Conservation (phyloP, 106 monocot species). For the Dendrobium chrysotoxum region DNA sequence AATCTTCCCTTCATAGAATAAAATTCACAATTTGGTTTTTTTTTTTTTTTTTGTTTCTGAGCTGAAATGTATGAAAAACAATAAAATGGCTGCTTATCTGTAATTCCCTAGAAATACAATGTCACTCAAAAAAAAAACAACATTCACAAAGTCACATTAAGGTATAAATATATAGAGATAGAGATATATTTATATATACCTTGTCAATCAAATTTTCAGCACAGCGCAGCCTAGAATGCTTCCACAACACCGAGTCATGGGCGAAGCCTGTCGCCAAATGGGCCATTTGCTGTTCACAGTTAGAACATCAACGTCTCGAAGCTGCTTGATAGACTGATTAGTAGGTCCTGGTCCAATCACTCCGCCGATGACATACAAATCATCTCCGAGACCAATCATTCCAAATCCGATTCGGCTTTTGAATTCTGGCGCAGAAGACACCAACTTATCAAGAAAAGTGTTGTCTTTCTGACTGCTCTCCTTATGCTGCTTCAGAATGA, state of each 20-base stretch:
- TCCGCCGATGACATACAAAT: constrained; percentile 78
- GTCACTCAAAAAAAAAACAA: not conserved
- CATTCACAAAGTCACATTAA: not conserved
- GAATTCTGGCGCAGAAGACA: constrained; percentile 61
- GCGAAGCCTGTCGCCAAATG: constrained; percentile 56
- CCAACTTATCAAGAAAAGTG: constrained; percentile 21
- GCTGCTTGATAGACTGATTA: constrained; percentile 81
- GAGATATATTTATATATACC: not conserved
- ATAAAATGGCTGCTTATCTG: not conserved
- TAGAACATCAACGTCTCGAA: constrained; percentile 73
- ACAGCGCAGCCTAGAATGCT: constrained; percentile 77
- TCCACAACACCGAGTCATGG: constrained; percentile 77
- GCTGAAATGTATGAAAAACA: not conserved
- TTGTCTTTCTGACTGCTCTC: not conserved
- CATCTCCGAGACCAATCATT: constrained; percentile 80
- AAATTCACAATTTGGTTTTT: not conserved
- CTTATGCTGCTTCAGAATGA: constrained; percentile 48
- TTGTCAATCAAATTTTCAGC: constrained; percentile 41
- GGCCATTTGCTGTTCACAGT: constrained; percentile 54
- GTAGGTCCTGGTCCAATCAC: constrained; percentile 83
- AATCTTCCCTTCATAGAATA: no score
- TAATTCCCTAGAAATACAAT: constrained; percentile 3
- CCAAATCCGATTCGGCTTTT: constrained; percentile 86
- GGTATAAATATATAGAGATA: not conserved
- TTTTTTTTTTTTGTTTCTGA: not conserved